Conservation (phyloP, 805 yeast species). For the Metschnikowia reukaufii region DNA sequence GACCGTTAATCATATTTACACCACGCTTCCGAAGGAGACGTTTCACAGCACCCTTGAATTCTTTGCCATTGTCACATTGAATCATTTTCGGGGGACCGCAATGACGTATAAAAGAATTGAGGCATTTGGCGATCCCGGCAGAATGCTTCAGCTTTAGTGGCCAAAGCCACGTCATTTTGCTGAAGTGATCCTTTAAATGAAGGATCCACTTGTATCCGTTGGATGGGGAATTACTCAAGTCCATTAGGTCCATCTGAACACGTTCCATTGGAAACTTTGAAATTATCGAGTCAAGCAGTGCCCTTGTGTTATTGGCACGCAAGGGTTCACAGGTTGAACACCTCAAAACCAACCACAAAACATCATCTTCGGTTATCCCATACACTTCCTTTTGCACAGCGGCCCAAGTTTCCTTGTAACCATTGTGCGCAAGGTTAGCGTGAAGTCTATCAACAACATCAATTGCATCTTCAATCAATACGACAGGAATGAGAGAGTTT, state of each 20-base stretch:
- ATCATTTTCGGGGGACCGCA: not conserved
- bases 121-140: not conserved
- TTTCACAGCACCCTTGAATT: not conserved
- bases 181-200: not conserved
- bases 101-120: not conserved
- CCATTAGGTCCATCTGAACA: conserved; percentile 1
- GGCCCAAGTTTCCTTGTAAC: not conserved
- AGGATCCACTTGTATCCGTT: not conserved
- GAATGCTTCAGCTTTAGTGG: not conserved
- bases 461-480: not conserved
- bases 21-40: not conserved
- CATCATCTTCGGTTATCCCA: not conserved
- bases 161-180: not conserved
- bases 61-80: conserved; percentile 1
- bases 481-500: too few relatives aligned
- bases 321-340: not conserved
- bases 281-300: not conserved
- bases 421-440: not conserved
- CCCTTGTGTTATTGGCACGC: not conserved
- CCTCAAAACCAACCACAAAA: not conserved
- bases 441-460: not conserved
- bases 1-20: not conserved
- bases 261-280: not conserved
- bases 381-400: not conserved
- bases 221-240: not conserved